These are phyloP conservation scores for Gamsiella multidivaricata DNA, from an alignment of 192 early-diverging fungal species.

Conservation along the genomic window DNA sequence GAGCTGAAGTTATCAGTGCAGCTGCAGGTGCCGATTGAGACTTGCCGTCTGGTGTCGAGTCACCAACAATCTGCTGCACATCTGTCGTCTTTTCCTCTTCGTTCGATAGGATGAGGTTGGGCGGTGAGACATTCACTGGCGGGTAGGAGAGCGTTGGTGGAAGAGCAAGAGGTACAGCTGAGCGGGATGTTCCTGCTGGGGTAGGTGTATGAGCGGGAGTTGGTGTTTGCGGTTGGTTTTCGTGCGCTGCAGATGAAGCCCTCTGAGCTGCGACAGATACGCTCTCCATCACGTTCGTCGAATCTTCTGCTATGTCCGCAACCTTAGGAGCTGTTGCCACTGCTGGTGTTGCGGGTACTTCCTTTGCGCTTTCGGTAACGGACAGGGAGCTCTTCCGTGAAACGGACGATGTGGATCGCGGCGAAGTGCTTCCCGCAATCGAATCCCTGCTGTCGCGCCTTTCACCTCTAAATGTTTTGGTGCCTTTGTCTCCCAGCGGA, in stretches of 20 bases:
- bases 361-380: slow-evolving; percentile 7
- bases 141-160: slow-evolving; percentile 1
- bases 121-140: slow-evolving; percentile 8
- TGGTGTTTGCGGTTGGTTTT: slow-evolving; percentile 29
- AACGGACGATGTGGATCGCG: neutral
- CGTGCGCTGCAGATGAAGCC: slow-evolving; percentile 1
- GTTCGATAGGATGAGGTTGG: neutral
- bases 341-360: neutral
- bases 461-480: slow-evolving; percentile 4
- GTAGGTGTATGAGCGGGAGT: slow-evolving; percentile 42
- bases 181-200: slow-evolving; percentile 4
- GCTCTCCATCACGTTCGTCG: neutral
- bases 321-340: neutral
- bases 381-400: slow-evolving; percentile 40
- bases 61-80: neutral
- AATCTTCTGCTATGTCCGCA: neutral
- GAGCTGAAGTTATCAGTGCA: neutral
- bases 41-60: neutral
- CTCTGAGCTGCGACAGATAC: neutral
- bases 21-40: neutral
- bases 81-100: neutral
- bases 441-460: slow-evolving; percentile 28
- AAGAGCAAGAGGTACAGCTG: neutral
- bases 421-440: neutral
- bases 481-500: slow-evolving; percentile 8